These are phyloP conservation scores for Tephrocybe sp. DNA, from an alignment of 768 basidiomycete species.

Conservation along the genomic window DNA sequence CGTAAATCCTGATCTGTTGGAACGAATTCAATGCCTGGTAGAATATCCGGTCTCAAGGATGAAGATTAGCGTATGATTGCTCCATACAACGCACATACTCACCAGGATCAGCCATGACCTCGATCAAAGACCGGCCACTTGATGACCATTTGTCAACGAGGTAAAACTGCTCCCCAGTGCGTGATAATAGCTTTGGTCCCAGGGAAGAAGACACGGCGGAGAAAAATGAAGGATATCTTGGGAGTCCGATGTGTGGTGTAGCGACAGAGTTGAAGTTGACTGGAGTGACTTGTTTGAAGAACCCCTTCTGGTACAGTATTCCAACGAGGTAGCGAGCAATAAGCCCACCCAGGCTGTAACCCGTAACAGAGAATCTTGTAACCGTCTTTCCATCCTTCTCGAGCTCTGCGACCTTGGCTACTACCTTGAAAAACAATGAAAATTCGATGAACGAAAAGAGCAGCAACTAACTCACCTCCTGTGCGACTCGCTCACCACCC, in stretches of 20 bases:
- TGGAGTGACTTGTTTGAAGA: conserved; percentile 71
- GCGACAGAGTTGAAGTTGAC: conserved; percentile 85
- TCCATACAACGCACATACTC: no score
- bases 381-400: conserved; percentile 56
- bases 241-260: conserved; percentile 81
- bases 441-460: neutral
- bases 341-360: conserved; percentile 82
- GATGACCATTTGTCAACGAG: conserved; percentile 72
- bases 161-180: conserved; percentile 82
- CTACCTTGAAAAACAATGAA: conserved; percentile 40
- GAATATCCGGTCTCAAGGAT: conserved; percentile 64
- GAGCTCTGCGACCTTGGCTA: conserved; percentile 53
- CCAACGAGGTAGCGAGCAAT: conserved; percentile 79
- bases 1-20: conserved; percentile 71
- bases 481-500: conserved; percentile 77
- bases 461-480: conserved; percentile 56
- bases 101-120: conserved; percentile 83
- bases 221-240: conserved; percentile 57
- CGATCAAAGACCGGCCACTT: conserved; percentile 64
- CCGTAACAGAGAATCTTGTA: conserved; percentile 69
- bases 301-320: conserved; percentile 62
- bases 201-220: conserved; percentile 53
- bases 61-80: neutral
- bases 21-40: conserved; percentile 72
- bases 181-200: conserved; percentile 69